Conservation (phyloP, 1,139 yeast species). For the Debaryomyces sp. region DNA sequence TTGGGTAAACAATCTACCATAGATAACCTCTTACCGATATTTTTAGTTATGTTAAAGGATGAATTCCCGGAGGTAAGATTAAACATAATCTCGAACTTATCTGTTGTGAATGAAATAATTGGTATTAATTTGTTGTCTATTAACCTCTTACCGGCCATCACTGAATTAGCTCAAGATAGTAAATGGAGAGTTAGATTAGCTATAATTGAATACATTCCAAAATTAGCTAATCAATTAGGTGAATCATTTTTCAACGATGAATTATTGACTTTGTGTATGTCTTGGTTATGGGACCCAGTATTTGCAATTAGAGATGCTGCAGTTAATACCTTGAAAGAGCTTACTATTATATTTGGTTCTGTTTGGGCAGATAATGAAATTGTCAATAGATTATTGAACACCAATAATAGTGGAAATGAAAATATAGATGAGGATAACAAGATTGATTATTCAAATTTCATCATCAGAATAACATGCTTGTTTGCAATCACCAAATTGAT, state of each 20-base stretch:
- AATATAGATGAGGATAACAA: slow-evolving; percentile 35
- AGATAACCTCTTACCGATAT: slow-evolving; percentile 81
- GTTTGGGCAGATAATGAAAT: slow-evolving; percentile 91
- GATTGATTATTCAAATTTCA: slow-evolving; percentile 65
- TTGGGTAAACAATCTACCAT: slow-evolving; percentile 85
- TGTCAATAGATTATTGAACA: slow-evolving; percentile 68
- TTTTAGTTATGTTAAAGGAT: slow-evolving; percentile 91
- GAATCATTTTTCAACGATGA: slow-evolving; percentile 92
- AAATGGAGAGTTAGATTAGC: slow-evolving; percentile 99
- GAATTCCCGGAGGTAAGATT: slow-evolving; percentile 96
- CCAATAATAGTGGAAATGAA: slow-evolving; percentile 21
- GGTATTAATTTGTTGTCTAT: slow-evolving; percentile 89
- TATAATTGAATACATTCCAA: slow-evolving; percentile 93
- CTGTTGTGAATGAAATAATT: slow-evolving; percentile 89
- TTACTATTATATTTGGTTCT: slow-evolving; percentile 87
- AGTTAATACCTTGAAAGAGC: slow-evolving; percentile 74
- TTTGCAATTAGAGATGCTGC: slow-evolving; percentile 97
- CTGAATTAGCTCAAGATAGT: slow-evolving; percentile 93
- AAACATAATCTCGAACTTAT: slow-evolving; percentile 89
- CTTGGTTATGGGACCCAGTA: slow-evolving; percentile 98
- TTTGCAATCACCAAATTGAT: slow-evolving; percentile 83
- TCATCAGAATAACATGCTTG: slow-evolving; percentile 88
- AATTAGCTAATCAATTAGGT: slow-evolving; percentile 94
- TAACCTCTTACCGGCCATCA: slow-evolving; percentile 90
- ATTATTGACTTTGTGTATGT: slow-evolving; percentile 85